phyloP scores from a whole-genome alignment of 2,329 filamentous ascomycete genomes.

The Pochonia chlamydosporia region DNA sequence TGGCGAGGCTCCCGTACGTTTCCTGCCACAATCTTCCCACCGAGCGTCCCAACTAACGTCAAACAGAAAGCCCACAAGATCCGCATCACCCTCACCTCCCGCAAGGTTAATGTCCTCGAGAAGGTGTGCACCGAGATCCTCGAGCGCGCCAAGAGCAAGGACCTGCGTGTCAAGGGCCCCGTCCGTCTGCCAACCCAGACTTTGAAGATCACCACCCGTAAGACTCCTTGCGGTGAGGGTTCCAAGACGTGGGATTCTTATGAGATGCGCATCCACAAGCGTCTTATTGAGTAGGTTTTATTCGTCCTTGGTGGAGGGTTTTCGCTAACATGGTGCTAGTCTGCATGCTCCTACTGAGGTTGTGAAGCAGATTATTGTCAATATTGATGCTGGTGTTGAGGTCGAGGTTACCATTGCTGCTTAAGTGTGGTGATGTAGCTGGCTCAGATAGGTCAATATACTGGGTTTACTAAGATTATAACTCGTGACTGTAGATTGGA shows the following conservation, averaged over 20 bases:
- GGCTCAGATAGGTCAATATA: constrained; percentile 8
- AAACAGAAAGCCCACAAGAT: constrained; percentile 88
- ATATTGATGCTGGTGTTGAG: constrained; percentile 91
- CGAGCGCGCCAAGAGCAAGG: constrained; percentile 97
- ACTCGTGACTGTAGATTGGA: not conserved
- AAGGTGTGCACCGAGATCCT: constrained; percentile 98
- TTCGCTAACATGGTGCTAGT: constrained; percentile 31
- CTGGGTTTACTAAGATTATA: not conserved
- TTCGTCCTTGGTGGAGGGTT: not conserved
- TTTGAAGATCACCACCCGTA: constrained; percentile 94
- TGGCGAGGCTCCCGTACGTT: constrained; percentile 75
- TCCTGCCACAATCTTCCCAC: constrained; percentile 2
- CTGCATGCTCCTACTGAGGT: constrained; percentile 96
- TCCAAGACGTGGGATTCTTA: constrained; percentile 99
- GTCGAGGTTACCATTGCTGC: constrained; percentile 90
- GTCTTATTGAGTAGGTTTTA: constrained; percentile 80
- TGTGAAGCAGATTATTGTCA: constrained; percentile 95
- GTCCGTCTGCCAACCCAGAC: constrained; percentile 97
- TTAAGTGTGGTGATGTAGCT: constrained; percentile 37
- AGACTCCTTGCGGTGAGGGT: constrained; percentile 99
- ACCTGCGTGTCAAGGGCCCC: constrained; percentile 95
- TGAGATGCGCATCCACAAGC: constrained; percentile 99
- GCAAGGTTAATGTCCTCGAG: constrained; percentile 93
- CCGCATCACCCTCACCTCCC: constrained; percentile 93
- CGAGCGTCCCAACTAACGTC: constrained; percentile 10